phyloP scores from a whole-genome alignment of 805 yeast genomes.

The Ascoidea rubescens region DNA sequence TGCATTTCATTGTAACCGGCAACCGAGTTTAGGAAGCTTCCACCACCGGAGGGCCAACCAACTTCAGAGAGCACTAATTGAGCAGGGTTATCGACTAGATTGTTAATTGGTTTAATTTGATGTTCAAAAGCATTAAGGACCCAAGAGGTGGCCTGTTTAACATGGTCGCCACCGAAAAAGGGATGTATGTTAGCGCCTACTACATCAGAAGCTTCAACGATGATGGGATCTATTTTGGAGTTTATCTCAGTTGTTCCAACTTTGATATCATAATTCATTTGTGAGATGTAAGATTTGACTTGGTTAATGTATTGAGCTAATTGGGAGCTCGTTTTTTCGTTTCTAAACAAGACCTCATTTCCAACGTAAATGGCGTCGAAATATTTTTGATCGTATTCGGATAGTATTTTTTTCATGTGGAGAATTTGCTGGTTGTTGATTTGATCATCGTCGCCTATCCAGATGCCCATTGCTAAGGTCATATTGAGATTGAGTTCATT shows the following conservation, averaged over 20 bases:
- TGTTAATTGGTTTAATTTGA: conserved; percentile 26
- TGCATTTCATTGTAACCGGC: conserved; percentile 34
- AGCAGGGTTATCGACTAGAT: conserved; percentile 14
- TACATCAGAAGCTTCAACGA: conserved; percentile 34
- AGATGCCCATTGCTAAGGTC: conserved; percentile 47
- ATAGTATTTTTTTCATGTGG: conserved; percentile 27
- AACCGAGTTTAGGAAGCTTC: conserved; percentile 26
- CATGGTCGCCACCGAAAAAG: conserved; percentile 45
- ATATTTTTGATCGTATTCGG: conserved; percentile 19
- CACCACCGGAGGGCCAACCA: conserved; percentile 66
- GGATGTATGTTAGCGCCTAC: conserved; percentile 57
- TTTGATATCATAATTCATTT: conserved; percentile 26
- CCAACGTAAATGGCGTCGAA: conserved; percentile 46
- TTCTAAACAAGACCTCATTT: conserved; percentile 45
- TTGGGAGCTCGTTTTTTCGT: conserved; percentile 26
- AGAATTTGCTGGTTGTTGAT: conserved; percentile 32
- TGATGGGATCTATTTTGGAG: conserved; percentile 23
- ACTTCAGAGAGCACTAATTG: conserved; percentile 40
- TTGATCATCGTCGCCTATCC: conserved; percentile 36
- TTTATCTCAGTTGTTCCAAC: conserved; percentile 56
- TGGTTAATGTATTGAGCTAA: conserved; percentile 28
- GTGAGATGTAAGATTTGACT: conserved; percentile 23
- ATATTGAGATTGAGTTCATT: conserved; percentile 33
- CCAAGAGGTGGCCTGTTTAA: conserved; percentile 37
- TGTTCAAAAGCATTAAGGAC: conserved; percentile 29